These are phyloP conservation scores for Penicillium sp. DNA, from an alignment of 2,329 filamentous ascomycete genomes.

Conservation along the genomic window DNA sequence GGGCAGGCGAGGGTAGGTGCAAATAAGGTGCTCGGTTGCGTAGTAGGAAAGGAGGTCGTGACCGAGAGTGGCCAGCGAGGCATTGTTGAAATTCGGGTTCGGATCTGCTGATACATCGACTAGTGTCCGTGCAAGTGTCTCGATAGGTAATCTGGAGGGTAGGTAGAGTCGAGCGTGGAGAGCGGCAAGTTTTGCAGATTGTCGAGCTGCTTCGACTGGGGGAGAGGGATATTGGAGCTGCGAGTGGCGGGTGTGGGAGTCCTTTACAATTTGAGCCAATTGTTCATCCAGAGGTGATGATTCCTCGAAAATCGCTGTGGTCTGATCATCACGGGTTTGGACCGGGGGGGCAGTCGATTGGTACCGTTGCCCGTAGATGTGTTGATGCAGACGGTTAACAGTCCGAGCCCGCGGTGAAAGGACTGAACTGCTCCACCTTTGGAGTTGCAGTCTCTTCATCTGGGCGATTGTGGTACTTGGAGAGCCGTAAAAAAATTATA, in stretches of 20 bases:
- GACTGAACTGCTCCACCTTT: slow-evolving; percentile 51
- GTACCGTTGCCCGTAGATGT: slow-evolving; percentile 35
- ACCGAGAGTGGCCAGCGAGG: slow-evolving; percentile 75
- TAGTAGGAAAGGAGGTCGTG: slow-evolving; percentile 83
- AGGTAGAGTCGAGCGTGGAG: slow-evolving; percentile 86
- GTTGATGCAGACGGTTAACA: slow-evolving; percentile 37
- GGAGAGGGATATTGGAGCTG: slow-evolving; percentile 65
- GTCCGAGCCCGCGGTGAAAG: slow-evolving; percentile 48
- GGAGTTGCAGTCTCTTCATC: slow-evolving; percentile 53
- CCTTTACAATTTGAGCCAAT: slow-evolving; percentile 22
- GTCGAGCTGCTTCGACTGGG: slow-evolving; percentile 60
- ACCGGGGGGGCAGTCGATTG: slow-evolving; percentile 41
- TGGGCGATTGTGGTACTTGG: slow-evolving; percentile 26
- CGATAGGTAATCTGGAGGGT: slow-evolving; percentile 74
- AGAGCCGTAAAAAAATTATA: slow-evolving; percentile 13
- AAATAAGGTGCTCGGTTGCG: slow-evolving; percentile 80
- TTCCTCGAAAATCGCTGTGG: slow-evolving; percentile 29
- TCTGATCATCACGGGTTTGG: slow-evolving; percentile 22
- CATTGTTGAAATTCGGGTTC: slow-evolving; percentile 82
- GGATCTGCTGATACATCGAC: slow-evolving; percentile 81
- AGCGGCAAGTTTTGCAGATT: slow-evolving; percentile 85
- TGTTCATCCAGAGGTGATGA: slow-evolving; percentile 8
- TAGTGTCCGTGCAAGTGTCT: slow-evolving; percentile 81
- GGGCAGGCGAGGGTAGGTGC: slow-evolving; percentile 85
- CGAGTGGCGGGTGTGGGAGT: slow-evolving; percentile 28